Evolutionary conservation across 345 rosid genomes (phyloP).

Genomic region (Hibiscus mutabilis): DNA sequence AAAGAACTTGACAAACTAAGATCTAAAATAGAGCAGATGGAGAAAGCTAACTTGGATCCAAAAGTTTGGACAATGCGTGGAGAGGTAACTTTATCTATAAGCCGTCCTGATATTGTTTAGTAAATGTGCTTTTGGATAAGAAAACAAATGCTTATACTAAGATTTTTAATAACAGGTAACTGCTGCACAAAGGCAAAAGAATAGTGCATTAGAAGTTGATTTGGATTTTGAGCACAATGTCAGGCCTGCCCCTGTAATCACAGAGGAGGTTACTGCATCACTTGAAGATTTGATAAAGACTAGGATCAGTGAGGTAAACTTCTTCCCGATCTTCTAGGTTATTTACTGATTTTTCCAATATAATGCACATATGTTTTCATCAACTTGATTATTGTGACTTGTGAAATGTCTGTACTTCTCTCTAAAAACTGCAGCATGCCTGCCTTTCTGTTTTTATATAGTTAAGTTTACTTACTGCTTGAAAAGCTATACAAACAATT

Average conservation of each 20-base stretch:
- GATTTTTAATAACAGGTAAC: constrained; percentile 45
- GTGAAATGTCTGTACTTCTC: background rate
- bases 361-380: background rate
- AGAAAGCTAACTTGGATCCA: constrained; percentile 77
- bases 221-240: constrained; percentile 93
- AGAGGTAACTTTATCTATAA: constrained; percentile 48
- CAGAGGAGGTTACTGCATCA: constrained; percentile 85
- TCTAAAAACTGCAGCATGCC: background rate
- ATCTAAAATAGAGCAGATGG: constrained; percentile 74
- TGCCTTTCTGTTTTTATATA: background rate
- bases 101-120: background rate
- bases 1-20: constrained; percentile 48
- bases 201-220: constrained; percentile 94
- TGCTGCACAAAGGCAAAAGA: constrained; percentile 83
- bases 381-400: background rate
- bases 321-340: background rate
- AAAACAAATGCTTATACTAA: background rate
- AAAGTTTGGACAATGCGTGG: constrained; percentile 97
- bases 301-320: constrained; percentile 65
- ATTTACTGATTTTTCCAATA: background rate
- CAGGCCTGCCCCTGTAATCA: constrained; percentile 88
- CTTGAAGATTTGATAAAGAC: constrained; percentile 79
- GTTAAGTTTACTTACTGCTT: background rate
- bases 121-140: background rate
- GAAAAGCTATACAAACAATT: background rate